These are phyloP conservation scores for Pleurotus djamor DNA, from an alignment of 768 basidiomycete species.

Conservation along the genomic window DNA sequence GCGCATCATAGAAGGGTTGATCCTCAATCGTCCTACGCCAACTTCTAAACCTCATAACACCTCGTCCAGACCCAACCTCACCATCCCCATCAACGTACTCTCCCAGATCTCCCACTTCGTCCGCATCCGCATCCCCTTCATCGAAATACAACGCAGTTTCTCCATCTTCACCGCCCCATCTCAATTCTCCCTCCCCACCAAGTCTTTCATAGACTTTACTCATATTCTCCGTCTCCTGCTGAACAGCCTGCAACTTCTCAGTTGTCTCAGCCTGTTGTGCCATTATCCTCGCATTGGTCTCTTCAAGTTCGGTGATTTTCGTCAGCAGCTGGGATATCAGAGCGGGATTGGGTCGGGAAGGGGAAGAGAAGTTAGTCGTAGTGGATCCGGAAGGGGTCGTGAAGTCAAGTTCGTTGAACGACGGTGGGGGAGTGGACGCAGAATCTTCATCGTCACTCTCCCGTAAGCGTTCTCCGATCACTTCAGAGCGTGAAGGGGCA, in stretches of 20 bases:
- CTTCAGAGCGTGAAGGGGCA: background rate
- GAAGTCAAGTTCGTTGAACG: background rate
- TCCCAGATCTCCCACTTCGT: conserved; percentile 25
- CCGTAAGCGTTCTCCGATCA: background rate
- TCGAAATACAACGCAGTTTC: conserved; percentile 30
- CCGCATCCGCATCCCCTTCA: conserved; percentile 19
- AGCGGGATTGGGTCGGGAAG: conserved; percentile 42
- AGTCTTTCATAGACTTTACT: conserved; percentile 68
- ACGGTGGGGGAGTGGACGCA: background rate
- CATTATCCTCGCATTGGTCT: conserved; percentile 65
- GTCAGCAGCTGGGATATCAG: conserved; percentile 69
- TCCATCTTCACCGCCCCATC: conserved; percentile 41
- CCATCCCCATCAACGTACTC: conserved; percentile 14
- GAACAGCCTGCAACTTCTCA: conserved; percentile 62
- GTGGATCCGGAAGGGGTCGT: background rate
- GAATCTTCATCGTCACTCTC: background rate
- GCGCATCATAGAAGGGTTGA: conserved; percentile 11
- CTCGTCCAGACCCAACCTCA: conserved; percentile 7
- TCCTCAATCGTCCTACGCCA: conserved; percentile 39
- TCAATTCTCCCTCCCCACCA: conserved; percentile 33
- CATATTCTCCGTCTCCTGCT: conserved; percentile 71
- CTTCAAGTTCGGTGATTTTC: conserved; percentile 78
- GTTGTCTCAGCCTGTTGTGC: conserved; percentile 63
- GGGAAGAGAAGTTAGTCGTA: conserved; percentile 20
- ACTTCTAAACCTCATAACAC: conserved; percentile 49